A percentile compares a stretch with the other conserved stretches of the same genome.
Evolutionary conservation across 2,329 filamentous ascomycete genomes (phyloP).

Genomic region (Beauveria australis): DNA sequence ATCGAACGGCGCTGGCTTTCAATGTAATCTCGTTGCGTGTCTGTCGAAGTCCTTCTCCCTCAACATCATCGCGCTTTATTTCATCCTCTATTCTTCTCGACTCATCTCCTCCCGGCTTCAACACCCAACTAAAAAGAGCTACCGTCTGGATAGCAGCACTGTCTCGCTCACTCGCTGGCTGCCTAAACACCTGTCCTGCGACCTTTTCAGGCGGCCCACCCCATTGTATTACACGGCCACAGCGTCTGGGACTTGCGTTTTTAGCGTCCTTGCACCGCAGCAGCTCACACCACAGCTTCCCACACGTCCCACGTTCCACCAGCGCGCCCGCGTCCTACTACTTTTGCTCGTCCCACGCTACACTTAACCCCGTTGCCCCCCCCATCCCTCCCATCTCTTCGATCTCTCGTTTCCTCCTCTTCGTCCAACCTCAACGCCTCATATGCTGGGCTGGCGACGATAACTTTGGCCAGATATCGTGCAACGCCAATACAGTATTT

Average conservation of each 20-base stretch:
- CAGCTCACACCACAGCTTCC: not conserved
- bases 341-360: not conserved
- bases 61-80: not conserved
- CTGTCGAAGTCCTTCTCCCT: not conserved
- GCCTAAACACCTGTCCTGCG: not conserved
- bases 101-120: no score
- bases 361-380: constrained; percentile 6
- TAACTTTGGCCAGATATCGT: not conserved
- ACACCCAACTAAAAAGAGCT: no score
- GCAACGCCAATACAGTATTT: not conserved
- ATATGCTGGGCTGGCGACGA: not conserved
- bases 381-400: not conserved
- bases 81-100: not conserved
- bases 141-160: no score
- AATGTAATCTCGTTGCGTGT: constrained; percentile 3
- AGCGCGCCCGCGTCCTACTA: not conserved
- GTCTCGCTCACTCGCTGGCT: not conserved
- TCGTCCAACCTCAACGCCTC: not conserved
- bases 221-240: not conserved
- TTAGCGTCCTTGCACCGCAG: not conserved
- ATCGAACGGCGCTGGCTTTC: not conserved
- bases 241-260: not conserved
- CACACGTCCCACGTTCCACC: not conserved
- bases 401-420: not conserved
- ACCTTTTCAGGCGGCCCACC: constrained; percentile 1